Evolutionary conservation across 2,329 filamentous ascomycete genomes (phyloP).

Genomic region (Colletotrichum orchidophilum): DNA sequence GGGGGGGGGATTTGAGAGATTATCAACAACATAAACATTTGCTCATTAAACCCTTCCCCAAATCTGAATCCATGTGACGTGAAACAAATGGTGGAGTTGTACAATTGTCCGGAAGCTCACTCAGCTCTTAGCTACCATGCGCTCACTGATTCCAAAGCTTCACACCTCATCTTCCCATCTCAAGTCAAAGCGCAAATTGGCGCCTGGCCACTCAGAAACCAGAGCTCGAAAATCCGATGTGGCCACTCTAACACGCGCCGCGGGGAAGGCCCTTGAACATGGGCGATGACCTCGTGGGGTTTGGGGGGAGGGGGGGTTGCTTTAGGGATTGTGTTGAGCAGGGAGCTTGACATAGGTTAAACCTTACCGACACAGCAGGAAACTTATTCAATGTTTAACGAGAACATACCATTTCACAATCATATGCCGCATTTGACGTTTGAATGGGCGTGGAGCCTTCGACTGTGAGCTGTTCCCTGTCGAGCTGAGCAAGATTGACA

Average conservation of each 20-base stretch:
- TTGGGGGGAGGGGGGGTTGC: background rate
- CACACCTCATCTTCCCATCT: background rate
- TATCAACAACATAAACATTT: background rate
- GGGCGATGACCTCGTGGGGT: conserved; percentile 1
- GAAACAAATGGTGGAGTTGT: background rate
- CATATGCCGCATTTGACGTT: background rate
- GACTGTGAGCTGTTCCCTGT: background rate
- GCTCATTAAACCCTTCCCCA: background rate
- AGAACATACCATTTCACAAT: background rate
- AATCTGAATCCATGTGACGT: background rate
- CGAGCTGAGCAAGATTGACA: conserved; percentile 19
- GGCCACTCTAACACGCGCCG: background rate
- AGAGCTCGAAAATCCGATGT: background rate
- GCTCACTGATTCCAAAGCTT: background rate
- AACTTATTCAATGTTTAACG: too few relatives aligned
- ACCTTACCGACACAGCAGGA: background rate
- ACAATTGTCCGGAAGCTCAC: background rate
- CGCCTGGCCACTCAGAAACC: background rate
- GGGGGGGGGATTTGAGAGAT: too few relatives aligned
- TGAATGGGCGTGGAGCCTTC: background rate
- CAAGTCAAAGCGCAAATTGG: background rate
- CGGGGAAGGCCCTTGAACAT: background rate
- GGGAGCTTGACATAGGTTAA: conserved; percentile 16
- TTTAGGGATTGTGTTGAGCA: background rate
- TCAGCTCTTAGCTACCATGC: background rate